These are phyloP conservation scores for Nepenthes alata DNA, from an alignment of 179 eudicot species.

Conservation along the genomic window DNA sequence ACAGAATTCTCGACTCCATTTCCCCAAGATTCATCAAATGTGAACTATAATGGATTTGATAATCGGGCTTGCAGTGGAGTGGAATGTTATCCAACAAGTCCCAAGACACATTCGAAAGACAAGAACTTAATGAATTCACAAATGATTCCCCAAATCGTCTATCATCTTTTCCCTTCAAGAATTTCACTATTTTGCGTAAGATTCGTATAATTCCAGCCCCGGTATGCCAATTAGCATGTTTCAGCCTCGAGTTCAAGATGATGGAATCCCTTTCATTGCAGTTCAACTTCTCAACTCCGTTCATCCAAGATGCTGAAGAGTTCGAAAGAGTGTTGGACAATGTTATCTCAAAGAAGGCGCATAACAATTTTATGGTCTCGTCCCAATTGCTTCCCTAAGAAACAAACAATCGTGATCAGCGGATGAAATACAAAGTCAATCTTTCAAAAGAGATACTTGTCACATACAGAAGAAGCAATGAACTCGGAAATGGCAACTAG, in stretches of 20 bases:
- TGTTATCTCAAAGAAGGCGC: constrained; percentile 39
- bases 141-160: constrained; percentile 22
- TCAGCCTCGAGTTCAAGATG: constrained; percentile 15
- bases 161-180: constrained; percentile 34
- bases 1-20: constrained; percentile 21
- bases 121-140: constrained; percentile 18
- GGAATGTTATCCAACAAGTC: constrained; percentile 23
- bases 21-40: constrained; percentile 8
- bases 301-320: constrained; percentile 13
- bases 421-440: neutral
- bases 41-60: constrained; percentile 8
- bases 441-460: neutral
- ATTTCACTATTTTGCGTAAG: constrained; percentile 44
- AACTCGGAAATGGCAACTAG: constrained; percentile 46
- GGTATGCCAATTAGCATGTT: constrained; percentile 39
- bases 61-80: constrained; percentile 3
- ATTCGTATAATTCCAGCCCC: constrained; percentile 40
- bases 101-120: constrained; percentile 44
- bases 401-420: constrained; percentile 7
- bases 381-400: constrained; percentile 42
- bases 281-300: constrained; percentile 12
- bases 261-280: constrained; percentile 10
- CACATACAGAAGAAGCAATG: constrained; percentile 38
- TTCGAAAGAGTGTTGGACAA: constrained; percentile 24
- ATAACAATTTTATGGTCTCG: constrained; percentile 28